phyloP scores from a whole-genome alignment of 2,329 filamentous ascomycete species.

The Colletotrichum chrysophilum region DNA sequence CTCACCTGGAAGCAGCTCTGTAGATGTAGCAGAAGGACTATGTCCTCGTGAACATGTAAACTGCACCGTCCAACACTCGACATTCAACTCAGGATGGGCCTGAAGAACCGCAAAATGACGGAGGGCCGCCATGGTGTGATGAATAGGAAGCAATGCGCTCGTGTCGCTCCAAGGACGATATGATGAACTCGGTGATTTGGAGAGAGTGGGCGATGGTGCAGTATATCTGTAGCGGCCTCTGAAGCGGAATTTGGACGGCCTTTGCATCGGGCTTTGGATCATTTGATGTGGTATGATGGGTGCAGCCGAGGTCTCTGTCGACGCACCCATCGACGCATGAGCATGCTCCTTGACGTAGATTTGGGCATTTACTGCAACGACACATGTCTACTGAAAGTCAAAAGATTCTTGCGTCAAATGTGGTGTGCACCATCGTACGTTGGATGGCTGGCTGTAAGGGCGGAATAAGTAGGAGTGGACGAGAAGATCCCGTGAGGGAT shows the following conservation, averaged over 20 bases:
- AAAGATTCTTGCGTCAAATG: neutral
- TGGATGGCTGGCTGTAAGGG: neutral
- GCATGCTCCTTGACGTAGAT: neutral
- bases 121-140: neutral
- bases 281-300: neutral
- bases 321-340: neutral
- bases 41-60: neutral
- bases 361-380: neutral
- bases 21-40: neutral
- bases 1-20: neutral
- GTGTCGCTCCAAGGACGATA: constrained; percentile 29
- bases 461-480: neutral
- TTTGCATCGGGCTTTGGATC: neutral
- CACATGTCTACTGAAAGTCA: neutral
- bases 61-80: neutral
- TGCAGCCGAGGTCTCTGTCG: neutral
- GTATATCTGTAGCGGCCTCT: neutral
- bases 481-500: neutral
- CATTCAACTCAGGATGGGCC: neutral
- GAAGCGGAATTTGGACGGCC: neutral
- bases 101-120: neutral
- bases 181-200: neutral
- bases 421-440: neutral
- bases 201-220: neutral
- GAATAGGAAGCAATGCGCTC: neutral